These are phyloP conservation scores for Termitomyces sp. DNA, from an alignment of 768 basidiomycete species.

Conservation along the genomic window DNA sequence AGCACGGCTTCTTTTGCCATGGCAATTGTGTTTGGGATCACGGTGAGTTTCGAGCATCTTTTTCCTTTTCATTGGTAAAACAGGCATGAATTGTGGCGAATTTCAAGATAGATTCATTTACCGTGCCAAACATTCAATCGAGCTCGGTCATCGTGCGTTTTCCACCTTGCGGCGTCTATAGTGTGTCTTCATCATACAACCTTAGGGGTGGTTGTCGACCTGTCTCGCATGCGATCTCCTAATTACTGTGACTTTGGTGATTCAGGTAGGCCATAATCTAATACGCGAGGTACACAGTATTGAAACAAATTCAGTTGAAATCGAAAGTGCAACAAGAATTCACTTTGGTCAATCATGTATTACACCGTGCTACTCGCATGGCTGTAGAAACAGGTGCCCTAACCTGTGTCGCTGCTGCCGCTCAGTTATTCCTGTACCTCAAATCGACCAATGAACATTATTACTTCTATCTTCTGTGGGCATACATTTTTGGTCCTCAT, in stretches of 20 bases:
- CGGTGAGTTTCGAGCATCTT: neutral
- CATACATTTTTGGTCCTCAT: neutral
- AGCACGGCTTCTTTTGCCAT: neutral
- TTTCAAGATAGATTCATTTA: neutral
- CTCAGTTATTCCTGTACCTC: neutral
- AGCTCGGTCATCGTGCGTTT: neutral
- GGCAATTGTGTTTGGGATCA: neutral
- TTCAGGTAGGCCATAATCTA: neutral
- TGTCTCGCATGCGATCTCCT: neutral
- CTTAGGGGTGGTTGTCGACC: neutral
- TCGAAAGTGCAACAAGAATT: neutral
- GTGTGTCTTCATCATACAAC: neutral
- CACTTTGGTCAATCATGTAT: neutral
- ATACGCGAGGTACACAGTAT: neutral
- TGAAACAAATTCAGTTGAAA: neutral
- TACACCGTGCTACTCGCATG: slow-evolving; percentile 2
- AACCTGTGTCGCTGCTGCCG: neutral
- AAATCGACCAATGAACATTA: too few species aligned
- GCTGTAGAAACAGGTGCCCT: slow-evolving; percentile 1
- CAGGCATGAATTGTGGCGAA: neutral
- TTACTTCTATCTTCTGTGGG: neutral
- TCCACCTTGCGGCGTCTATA: neutral
- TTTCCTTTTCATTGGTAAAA: neutral
- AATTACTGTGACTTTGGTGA: neutral
- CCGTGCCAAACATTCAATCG: too few species aligned